Conservation (phyloP, 441 rosid genomes). For the Populus hybrid region DNA sequence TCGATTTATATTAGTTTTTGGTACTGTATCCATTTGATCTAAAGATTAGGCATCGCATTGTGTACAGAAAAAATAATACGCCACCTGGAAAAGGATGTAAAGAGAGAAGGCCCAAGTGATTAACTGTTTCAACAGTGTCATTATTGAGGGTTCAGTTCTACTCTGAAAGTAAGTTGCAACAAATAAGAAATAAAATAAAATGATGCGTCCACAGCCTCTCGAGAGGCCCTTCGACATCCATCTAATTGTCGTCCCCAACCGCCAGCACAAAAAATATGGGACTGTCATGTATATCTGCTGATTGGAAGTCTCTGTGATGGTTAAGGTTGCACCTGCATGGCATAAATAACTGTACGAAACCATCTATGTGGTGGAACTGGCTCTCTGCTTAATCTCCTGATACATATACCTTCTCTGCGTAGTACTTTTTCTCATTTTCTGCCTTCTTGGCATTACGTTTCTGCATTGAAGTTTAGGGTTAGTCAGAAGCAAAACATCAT, state of each 20-base stretch:
- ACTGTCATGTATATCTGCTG: not conserved
- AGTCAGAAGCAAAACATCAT: not conserved
- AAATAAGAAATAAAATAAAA: not conserved
- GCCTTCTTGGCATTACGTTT: conserved; percentile 80
- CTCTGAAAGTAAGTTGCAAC: not conserved
- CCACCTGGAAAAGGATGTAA: not conserved
- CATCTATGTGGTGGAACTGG: conserved; percentile 5
- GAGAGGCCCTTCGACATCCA: not conserved
- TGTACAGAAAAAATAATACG: not conserved
- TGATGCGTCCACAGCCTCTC: not conserved
- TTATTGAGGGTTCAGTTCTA: not conserved
- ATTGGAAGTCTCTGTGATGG: conserved; percentile 14
- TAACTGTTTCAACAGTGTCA: not conserved
- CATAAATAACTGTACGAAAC: conserved; percentile 19
- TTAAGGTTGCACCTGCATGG: conserved; percentile 3
- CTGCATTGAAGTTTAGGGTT: conserved; percentile 29
- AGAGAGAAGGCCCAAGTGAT: not conserved
- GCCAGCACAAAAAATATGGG: not conserved
- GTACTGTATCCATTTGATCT: not conserved
- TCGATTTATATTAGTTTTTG: not conserved
- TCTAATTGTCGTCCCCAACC: not conserved
- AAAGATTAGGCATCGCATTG: not conserved
- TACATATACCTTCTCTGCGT: conserved; percentile 65
- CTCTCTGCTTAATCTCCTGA: conserved; percentile 48
- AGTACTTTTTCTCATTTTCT: conserved; percentile 76